Evolutionary conservation across 2,329 filamentous ascomycete genomes (phyloP), one percentile per base, ranked within the genome.

Genomic region (Cercospora beticola): DNA sequence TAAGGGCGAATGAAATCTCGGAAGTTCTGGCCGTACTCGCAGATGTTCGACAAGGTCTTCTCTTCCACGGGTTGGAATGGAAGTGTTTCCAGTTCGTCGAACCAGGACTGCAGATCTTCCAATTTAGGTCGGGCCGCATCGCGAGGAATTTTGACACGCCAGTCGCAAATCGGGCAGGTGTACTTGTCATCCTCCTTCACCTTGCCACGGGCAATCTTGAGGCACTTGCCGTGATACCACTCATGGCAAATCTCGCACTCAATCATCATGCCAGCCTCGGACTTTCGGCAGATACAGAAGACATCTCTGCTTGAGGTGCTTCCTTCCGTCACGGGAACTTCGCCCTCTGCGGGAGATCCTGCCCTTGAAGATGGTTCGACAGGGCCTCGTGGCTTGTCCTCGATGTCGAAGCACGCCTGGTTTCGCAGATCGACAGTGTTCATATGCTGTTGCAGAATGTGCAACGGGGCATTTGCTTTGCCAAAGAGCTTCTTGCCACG

Each of bases 171-270:
- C 0, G 95, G 95, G 76, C 95, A 99, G 1, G 94, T 98, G 78
- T 97, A 99, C 79, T 97, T 97, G 78, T 98, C 95, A 71, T 97
- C 94, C 77, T 98, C 95, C 81, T 98, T 98, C 75, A 99, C 92
- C 78, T 98, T 99, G 63, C 95, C 95, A 61, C 95, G 89, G 2
- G 95, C 95, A 76, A 99, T 97, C 83, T 99, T 99, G 43, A 99
- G 85, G 76, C 95, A 99, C 80, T 97, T 98, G 69, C 95, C 94
- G 76, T 99, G 95, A 77, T 99, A 99, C 95, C 95, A 99, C 83
- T 99, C 95, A 76, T 97, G 94, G 80, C 95, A 99, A 46, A 97
- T 85, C 79, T 98, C 95, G 79, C 95, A 99, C 81, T 99, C 95
- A 75, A 99, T 98, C 95, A 99, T 99, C 91, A 98, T 96, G 62